phyloP scores from a whole-genome alignment of 2,329 filamentous ascomycete species.

The Mariannaea elegans region DNA sequence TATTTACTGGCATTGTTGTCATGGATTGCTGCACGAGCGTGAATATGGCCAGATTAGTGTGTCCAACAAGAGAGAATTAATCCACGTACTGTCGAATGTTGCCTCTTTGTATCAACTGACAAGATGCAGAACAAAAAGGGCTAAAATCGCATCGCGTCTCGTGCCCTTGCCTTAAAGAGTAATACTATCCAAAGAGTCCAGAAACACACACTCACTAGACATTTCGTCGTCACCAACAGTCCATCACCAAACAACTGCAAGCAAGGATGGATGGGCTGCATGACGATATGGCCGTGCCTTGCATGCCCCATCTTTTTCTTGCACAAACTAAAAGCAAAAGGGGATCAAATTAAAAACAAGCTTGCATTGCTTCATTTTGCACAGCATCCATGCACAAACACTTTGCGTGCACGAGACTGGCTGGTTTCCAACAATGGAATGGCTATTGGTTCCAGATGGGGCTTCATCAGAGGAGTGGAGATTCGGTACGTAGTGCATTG shows the following conservation, averaged over 20 bases:
- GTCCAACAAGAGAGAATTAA: background rate
- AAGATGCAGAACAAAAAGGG: no score
- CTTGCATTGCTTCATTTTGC: conserved; percentile 16
- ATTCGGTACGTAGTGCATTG: background rate
- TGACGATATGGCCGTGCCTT: conserved; percentile 1
- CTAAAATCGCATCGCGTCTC: background rate
- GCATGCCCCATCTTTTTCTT: conserved; percentile 9
- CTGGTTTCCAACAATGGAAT: conserved; percentile 5
- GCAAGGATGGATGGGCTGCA: conserved; percentile 1
- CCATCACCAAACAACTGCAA: background rate
- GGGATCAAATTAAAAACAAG: background rate
- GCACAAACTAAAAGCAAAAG: background rate
- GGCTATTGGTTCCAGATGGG: background rate
- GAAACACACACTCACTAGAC: background rate
- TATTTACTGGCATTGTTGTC: no score
- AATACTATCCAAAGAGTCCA: background rate
- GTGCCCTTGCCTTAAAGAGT: background rate
- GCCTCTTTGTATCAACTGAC: background rate
- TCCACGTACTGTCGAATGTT: background rate
- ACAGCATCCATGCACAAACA: conserved; percentile 8
- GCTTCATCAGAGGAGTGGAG: background rate
- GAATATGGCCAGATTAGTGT: background rate
- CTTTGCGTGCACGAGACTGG: conserved; percentile 3
- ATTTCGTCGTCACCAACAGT: background rate
- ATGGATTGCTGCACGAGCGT: background rate